Base-by-base conservation (phyloP, 1,139 yeast genomes). In the Blastobotrys buckinghamii region DNA sequence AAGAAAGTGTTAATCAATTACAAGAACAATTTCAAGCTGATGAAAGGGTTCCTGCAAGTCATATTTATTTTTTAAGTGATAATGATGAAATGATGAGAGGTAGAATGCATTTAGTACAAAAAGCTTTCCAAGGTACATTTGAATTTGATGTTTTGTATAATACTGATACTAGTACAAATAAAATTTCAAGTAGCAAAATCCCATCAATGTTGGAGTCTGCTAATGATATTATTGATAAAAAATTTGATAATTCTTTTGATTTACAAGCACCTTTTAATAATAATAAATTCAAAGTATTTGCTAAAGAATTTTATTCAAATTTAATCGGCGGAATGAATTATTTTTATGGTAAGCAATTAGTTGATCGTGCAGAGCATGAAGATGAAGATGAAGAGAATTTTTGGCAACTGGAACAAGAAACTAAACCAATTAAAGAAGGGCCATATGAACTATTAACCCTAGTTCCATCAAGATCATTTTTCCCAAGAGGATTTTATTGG, bases 401-500 rank as follows among this genome's bases (percentile, higher is more conserved):
- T 47, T 63, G 69, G 67, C 60, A 60, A 40, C 50, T 55, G 32
- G 59, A 63, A 39, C 53, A 52, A n/a, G 56, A 55, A 26, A 50
- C 55, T 13, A 52, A 52, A 41, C 55, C 51, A n/a, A 60, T 60
- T 9, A 63, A 61, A 46, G 66, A 65, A 47, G 62, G 66, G 2
- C 63, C 70, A 56, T 13, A 71, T 55, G 87, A 83, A 55, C 67
- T 94, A 35, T 86, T 89, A 59, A 79, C 95, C 0, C 73, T 88
- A 39, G 95, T 89, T 29, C 98, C 98, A 1, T 87, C 96, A 43
- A 75, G 98, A 50, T 89, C 96, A 0, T 87, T 87, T 60, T 92
- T 92, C 68, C 97, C 98, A 8, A 76, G 98, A 55, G 99, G 99
- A 0, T 92, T 92, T 62, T 87, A 87, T 62, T 92, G 99, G 99